Evolutionary conservation across 352 stramenopile genomes (phyloP), one percentile per base, ranked within the genome.

Genomic region (Pythium phragmitis): DNA sequence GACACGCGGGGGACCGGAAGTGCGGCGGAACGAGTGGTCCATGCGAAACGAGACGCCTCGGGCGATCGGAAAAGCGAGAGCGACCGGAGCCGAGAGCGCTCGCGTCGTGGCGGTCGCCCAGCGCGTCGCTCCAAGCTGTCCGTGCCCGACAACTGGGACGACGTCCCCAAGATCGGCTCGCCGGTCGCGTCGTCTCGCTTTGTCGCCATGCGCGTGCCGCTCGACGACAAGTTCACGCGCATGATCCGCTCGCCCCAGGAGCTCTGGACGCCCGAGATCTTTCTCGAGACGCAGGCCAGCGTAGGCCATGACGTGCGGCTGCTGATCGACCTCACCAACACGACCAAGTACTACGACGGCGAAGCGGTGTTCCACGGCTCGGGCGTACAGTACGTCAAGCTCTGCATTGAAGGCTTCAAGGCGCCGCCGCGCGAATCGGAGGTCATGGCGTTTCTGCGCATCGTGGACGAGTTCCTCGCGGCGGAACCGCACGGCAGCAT

Each of bases 301-400:
- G 67, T 69, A 8, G 60, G 73, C 0, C 56, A 81, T 2, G 65
- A 88, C 54, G 72, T 92, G 19, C 77, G 86, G 19, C 74, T 92
- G 57, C 64, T 94, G 37, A 82, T 94, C 28, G 85, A 94, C 52
- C 73, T 94, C 37, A 94, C 85, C 16, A 94, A 94, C 57, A 94
- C 85, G 17, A 82, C 76, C 64, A 91, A 92, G 62, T 94, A 94
- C 65, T 94, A 94, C 72, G 67, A 89, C 51, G 85, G 85, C 12
- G 66, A 63, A 2, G 41, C 57, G 3, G 81, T 77, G 54, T 89
- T 94, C 46, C 53, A 69, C 8, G 60, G 75, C 30, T 75, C 74
- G 4, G 57, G 46, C 3, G 68, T 92, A 33, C 57, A 86, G 59
- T 94, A 94, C 61, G 75, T 85, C 23, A 94, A 94, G 58, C 74